A percentile compares a stretch with the other conserved stretches of the same genome.
phyloP scores from a whole-genome alignment of 768 basidiomycete species.

The Trametes sanguinea region DNA sequence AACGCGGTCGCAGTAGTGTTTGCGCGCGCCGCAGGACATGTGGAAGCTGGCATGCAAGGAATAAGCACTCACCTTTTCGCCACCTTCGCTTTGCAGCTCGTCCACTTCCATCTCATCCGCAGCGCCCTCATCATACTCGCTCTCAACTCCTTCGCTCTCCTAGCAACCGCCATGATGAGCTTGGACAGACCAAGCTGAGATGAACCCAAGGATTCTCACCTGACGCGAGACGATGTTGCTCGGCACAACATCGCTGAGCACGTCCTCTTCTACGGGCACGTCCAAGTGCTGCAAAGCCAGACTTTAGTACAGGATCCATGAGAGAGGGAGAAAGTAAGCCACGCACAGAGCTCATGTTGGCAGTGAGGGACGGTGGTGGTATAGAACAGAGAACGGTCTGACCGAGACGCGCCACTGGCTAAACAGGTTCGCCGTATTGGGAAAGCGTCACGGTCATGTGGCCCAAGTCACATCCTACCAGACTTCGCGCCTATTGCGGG shows the following conservation, averaged over 20 bases:
- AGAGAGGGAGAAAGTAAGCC: not conserved
- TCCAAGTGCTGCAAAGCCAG: slow-evolving; percentile 10
- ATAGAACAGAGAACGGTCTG: slow-evolving; percentile 11
- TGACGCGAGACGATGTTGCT: slow-evolving; percentile 90
- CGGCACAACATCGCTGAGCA: slow-evolving; percentile 88
- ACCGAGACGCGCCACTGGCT: slow-evolving; percentile 17
- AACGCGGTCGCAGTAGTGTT: not conserved
- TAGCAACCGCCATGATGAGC: slow-evolving; percentile 20
- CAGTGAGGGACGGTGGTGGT: slow-evolving; percentile 14
- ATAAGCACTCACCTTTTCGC: slow-evolving; percentile 55
- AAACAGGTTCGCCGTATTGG: slow-evolving; percentile 7
- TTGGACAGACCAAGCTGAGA: not conserved
- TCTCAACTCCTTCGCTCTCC: slow-evolving; percentile 72
- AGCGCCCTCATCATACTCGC: slow-evolving; percentile 62
- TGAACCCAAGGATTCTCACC: slow-evolving; percentile 42
- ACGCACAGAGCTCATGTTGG: slow-evolving; percentile 15
- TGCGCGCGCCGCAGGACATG: slow-evolving; percentile 22
- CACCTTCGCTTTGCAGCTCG: slow-evolving; percentile 43
- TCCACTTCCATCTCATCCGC: slow-evolving; percentile 39
- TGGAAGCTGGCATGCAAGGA: slow-evolving; percentile 12
- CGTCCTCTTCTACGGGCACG: slow-evolving; percentile 64
- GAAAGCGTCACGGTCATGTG: slow-evolving; percentile 13
- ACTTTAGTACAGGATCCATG: not conserved
- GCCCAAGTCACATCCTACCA: slow-evolving; percentile 8
- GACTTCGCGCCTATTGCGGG: not conserved